These are phyloP conservation scores for Nematodospora valgi DNA, from an alignment of 805 yeast genomes.

Conservation along the genomic window DNA sequence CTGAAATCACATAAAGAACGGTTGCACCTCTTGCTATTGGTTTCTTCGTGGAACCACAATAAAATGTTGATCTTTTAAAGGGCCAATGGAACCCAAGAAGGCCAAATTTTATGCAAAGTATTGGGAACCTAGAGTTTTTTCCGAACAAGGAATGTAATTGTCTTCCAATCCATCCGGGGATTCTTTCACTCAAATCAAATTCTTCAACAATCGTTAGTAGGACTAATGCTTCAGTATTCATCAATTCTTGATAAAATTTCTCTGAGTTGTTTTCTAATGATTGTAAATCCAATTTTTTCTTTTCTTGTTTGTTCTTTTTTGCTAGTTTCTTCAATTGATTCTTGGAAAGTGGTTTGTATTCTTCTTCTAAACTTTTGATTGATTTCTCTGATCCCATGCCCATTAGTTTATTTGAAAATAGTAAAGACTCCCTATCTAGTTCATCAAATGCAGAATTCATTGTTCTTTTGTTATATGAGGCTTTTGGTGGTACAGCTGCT, in stretches of 20 bases:
- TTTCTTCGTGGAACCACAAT: constrained; percentile 32
- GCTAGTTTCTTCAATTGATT: constrained; percentile 15
- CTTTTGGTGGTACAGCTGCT: constrained; percentile 2
- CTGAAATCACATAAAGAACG: constrained; percentile 31
- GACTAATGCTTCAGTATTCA: constrained; percentile 39
- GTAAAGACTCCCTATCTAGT: constrained; percentile 10
- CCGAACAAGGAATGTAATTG: constrained; percentile 24
- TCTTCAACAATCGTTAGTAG: constrained; percentile 33
- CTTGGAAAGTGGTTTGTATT: constrained; percentile 16
- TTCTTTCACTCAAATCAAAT: constrained; percentile 34
- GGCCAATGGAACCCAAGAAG: constrained; percentile 46
- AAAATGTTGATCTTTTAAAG: constrained; percentile 37
- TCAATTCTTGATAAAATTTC: constrained; percentile 30
- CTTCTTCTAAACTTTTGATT: constrained; percentile 8
- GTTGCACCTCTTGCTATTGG: constrained; percentile 42
- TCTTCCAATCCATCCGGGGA: constrained; percentile 22
- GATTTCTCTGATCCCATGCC: not conserved
- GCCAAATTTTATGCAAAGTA: constrained; percentile 37
- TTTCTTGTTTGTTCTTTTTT: constrained; percentile 12
- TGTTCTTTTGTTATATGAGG: not conserved
- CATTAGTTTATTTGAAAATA: constrained; percentile 7
- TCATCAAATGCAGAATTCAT: constrained; percentile 10
- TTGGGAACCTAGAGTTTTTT: constrained; percentile 22
- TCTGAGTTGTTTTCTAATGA: constrained; percentile 11
- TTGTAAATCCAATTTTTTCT: constrained; percentile 9